A percentile compares a stretch with the other conserved stretches of the same genome.
Conservation (phyloP, 2,329 filamentous ascomycete genomes). For the Septoria linicola region DNA sequence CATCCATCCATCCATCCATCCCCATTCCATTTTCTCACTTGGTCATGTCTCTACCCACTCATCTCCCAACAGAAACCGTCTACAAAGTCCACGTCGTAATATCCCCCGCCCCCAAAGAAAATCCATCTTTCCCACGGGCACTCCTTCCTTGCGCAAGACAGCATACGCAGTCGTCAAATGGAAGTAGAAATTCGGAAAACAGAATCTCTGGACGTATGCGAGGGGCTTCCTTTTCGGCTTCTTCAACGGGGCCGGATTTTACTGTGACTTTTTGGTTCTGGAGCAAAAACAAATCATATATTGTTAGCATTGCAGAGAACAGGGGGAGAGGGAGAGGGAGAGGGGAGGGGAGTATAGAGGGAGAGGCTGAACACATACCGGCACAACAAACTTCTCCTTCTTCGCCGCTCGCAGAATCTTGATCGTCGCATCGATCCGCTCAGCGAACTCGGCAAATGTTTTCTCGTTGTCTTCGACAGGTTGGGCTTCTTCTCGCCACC, state of each 20-base stretch:
- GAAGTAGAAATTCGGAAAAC: slow-evolving; percentile 63
- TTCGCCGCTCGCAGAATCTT: slow-evolving; percentile 49
- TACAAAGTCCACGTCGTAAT: slow-evolving; percentile 5
- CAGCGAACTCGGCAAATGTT: slow-evolving; percentile 52
- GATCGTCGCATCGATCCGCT: slow-evolving; percentile 50
- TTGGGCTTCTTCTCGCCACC: slow-evolving; percentile 40
- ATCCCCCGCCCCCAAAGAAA: slow-evolving; percentile 46
- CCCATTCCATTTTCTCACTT: too few relatives aligned
- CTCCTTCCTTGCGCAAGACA: slow-evolving; percentile 61
- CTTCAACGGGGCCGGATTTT: neutral
- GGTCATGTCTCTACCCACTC: too few relatives aligned
- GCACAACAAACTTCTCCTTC: slow-evolving; percentile 43
- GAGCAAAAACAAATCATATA: neutral
- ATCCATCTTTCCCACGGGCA: slow-evolving; percentile 61
- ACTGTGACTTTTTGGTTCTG: slow-evolving; percentile 4
- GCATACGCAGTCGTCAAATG: slow-evolving; percentile 60
- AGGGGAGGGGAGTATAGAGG: neutral
- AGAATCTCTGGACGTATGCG: slow-evolving; percentile 52
- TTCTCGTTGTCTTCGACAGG: slow-evolving; percentile 37
- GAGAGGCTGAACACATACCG: neutral
- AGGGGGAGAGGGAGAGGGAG: neutral
- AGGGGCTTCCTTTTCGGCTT: slow-evolving; percentile 39
- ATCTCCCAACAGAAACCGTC: too few relatives aligned
- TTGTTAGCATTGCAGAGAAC: neutral
- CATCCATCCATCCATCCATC: too few relatives aligned